Conservation (phyloP, 768 basidiomycete species). For the Mycena polygramma region DNA sequence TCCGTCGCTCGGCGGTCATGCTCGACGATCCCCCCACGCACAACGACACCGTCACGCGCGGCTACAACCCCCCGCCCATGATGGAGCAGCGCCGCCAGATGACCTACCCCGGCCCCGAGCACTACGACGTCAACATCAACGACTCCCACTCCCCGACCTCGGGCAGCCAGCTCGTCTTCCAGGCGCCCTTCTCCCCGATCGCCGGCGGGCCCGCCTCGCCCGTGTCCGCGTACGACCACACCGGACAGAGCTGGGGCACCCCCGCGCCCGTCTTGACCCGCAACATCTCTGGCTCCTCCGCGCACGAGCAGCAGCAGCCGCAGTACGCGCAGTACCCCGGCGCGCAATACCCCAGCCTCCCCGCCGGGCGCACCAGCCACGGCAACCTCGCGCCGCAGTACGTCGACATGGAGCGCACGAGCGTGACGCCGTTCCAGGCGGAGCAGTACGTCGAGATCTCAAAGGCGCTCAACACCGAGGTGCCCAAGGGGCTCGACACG, state of each 20-base stretch:
- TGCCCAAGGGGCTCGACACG: conserved; percentile 51
- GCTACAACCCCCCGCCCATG: conserved; percentile 72
- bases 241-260: conserved; percentile 25
- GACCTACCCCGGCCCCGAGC: conserved; percentile 52
- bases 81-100: conserved; percentile 61
- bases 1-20: conserved; percentile 75
- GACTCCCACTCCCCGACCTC: conserved; percentile 43
- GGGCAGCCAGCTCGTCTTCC: conserved; percentile 54
- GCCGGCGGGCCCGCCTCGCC: conserved; percentile 33
- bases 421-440: conserved; percentile 82
- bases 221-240: conserved; percentile 38
- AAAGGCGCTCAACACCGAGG: conserved; percentile 61
- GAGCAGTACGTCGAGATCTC: conserved; percentile 82
- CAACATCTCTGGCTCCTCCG: conserved; percentile 28
- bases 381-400: conserved; percentile 55
- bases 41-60: conserved; percentile 53
- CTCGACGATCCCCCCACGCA: conserved; percentile 66
- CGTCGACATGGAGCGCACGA: conserved; percentile 74
- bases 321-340: conserved; percentile 19
- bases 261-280: conserved; percentile 29
- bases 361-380: conserved; percentile 33
- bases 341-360: conserved; percentile 33
- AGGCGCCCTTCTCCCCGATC: conserved; percentile 52
- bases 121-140: conserved; percentile 34
- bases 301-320: background rate